Conservation (phyloP, 768 basidiomycete species). For the Tylopilus intermedius region DNA sequence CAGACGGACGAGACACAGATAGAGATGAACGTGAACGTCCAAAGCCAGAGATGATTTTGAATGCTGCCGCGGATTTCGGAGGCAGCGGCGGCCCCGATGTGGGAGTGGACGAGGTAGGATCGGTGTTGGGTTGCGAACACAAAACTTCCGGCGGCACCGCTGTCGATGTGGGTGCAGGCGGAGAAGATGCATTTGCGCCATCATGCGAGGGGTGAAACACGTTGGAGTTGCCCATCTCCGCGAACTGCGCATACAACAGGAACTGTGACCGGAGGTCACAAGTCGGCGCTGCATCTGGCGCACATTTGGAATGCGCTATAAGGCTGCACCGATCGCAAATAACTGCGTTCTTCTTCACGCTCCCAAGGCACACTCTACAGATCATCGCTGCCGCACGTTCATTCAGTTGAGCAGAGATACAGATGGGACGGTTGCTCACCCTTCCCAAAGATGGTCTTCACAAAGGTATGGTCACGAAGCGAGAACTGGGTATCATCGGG, state of each 20-base stretch:
- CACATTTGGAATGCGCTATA: conserved; percentile 79
- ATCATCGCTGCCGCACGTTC: conserved; percentile 57
- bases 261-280: conserved; percentile 81
- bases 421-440: conserved; percentile 48
- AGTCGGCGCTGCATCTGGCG: conserved; percentile 65
- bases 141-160: conserved; percentile 56
- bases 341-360: conserved; percentile 81
- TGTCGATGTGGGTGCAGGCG: conserved; percentile 20
- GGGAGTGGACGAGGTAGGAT: conserved; percentile 34
- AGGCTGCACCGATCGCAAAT: conserved; percentile 88
- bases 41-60: conserved; percentile 62
- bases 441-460: conserved; percentile 90
- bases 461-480: conserved; percentile 74
- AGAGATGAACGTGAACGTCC: conserved; percentile 61
- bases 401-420: conserved; percentile 1
- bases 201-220: conserved; percentile 50
- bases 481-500: conserved; percentile 40
- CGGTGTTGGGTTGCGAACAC: conserved; percentile 46
- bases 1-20: conserved; percentile 34
- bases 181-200: conserved; percentile 22
- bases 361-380: conserved; percentile 77
- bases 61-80: conserved; percentile 51
- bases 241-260: conserved; percentile 73
- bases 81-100: conserved; percentile 19
- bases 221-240: conserved; percentile 51